Conservation (phyloP, 1,284 basidiomycete species). For the Ustanciosporium gigantosporum region DNA sequence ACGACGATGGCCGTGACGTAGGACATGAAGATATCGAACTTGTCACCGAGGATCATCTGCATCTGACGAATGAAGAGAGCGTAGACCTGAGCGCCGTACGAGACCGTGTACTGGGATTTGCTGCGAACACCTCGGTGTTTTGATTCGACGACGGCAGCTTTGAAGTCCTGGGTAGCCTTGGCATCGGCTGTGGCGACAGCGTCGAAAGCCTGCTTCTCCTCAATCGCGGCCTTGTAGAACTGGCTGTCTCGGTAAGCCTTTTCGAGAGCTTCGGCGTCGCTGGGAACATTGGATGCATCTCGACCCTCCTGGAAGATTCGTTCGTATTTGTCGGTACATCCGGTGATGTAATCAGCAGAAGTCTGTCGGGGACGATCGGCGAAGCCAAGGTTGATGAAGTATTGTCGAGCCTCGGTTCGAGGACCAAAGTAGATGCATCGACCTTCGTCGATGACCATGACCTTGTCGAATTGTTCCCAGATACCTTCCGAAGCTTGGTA, state of each 20-base stretch:
- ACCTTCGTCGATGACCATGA: slow-evolving; percentile 58
- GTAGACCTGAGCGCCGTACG: slow-evolving; percentile 63
- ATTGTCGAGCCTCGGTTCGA: slow-evolving; percentile 41
- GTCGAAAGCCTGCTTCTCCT: slow-evolving; percentile 69
- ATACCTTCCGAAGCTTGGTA: slow-evolving; percentile 68
- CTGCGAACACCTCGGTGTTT: slow-evolving; percentile 81
- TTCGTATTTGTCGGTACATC: slow-evolving; percentile 49
- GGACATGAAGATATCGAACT: slow-evolving; percentile 71
- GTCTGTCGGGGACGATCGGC: slow-evolving; percentile 70
- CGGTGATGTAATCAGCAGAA: slow-evolving; percentile 61
- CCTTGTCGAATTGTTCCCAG: slow-evolving; percentile 68
- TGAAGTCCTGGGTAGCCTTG: slow-evolving; percentile 69
- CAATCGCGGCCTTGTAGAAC: slow-evolving; percentile 65
- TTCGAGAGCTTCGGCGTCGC: slow-evolving; percentile 74
- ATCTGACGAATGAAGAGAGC: slow-evolving; percentile 77
- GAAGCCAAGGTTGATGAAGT: slow-evolving; percentile 59
- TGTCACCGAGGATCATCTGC: slow-evolving; percentile 77
- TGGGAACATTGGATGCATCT: slow-evolving; percentile 71
- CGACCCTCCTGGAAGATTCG: slow-evolving; percentile 70
- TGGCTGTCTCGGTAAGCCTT: slow-evolving; percentile 70
- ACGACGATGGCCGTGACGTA: slow-evolving; percentile 64
- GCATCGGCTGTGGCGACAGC: slow-evolving; percentile 69
- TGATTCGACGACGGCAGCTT: slow-evolving; percentile 73
- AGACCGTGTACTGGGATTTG: slow-evolving; percentile 84
- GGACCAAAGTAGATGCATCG: slow-evolving; percentile 57